phyloP scores from a whole-genome alignment of 2,329 filamentous ascomycete species.

The Fusarium kyushuense region DNA sequence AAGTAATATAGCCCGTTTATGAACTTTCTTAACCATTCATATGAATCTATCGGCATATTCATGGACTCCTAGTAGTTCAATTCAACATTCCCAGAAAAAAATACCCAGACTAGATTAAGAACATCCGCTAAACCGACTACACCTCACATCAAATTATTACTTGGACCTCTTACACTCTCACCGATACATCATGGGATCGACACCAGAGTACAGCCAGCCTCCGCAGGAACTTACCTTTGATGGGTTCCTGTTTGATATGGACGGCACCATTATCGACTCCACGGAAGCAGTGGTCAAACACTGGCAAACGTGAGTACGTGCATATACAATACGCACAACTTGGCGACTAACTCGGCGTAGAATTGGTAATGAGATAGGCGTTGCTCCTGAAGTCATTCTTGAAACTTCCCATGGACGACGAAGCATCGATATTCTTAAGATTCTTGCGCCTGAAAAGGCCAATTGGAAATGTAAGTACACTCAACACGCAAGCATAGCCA shows the following conservation, averaged over 20 bases:
- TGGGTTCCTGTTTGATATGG: conserved; percentile 79
- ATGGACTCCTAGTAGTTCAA: no score
- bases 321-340: not conserved
- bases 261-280: conserved; percentile 86
- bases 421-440: conserved; percentile 85
- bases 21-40: conserved; percentile 8
- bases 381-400: conserved; percentile 86
- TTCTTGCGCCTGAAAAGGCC: conserved; percentile 85
- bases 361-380: conserved; percentile 84
- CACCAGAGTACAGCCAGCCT: conserved; percentile 57
- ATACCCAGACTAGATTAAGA: not conserved
- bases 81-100: not conserved
- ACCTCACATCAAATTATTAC: not conserved
- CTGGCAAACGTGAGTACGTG: conserved; percentile 72
- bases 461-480: conserved; percentile 87
- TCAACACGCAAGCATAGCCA: not conserved
- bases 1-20: not conserved
- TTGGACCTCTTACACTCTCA: not conserved
- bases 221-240: conserved; percentile 63
- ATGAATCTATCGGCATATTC: not conserved
- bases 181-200: conserved; percentile 50
- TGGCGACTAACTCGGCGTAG: conserved; percentile 55
- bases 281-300: conserved; percentile 82
- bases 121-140: not conserved
- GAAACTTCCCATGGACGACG: conserved; percentile 91